Conservation (phyloP, 139 green algal species). For the Nannochloris sp. region DNA sequence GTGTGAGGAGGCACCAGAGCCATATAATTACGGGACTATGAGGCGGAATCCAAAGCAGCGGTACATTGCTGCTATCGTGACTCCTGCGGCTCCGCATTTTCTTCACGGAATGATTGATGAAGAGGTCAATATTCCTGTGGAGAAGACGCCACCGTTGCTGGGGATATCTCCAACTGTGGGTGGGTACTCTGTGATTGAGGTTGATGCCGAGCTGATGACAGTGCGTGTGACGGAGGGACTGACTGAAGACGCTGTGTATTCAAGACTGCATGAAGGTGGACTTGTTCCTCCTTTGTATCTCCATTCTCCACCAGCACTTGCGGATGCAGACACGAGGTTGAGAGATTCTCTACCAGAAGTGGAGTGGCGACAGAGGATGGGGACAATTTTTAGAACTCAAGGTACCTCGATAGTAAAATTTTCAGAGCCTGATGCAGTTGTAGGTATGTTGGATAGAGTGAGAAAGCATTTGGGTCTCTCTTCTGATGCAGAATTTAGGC, state of each 20-base stretch:
- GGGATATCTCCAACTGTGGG: slow-evolving; percentile 22
- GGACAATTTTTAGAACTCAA: slow-evolving; percentile 28
- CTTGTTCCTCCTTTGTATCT: slow-evolving; percentile 45
- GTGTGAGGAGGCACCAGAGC: slow-evolving; percentile 39
- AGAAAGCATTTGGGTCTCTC: slow-evolving; percentile 20
- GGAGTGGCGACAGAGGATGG: slow-evolving; percentile 35
- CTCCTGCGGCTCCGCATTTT: slow-evolving; percentile 47
- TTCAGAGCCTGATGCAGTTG: slow-evolving; percentile 25
- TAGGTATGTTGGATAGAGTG: slow-evolving; percentile 28
- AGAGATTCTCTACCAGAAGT: slow-evolving; percentile 23
- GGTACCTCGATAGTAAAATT: slow-evolving; percentile 28
- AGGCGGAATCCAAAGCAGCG: slow-evolving; percentile 43
- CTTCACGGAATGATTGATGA: slow-evolving; percentile 41
- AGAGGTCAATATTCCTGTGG: slow-evolving; percentile 19
- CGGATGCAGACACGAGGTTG: slow-evolving; percentile 15
- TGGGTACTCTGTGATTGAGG: slow-evolving; percentile 54
- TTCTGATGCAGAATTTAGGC: slow-evolving; percentile 12
- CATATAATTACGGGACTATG: slow-evolving; percentile 32
- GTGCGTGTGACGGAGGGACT: slow-evolving; percentile 45
- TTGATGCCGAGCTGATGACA: slow-evolving; percentile 27
- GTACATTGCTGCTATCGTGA: slow-evolving; percentile 46
- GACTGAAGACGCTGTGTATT: slow-evolving; percentile 55
- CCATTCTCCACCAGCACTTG: slow-evolving; percentile 14
- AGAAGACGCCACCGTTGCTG: slow-evolving; percentile 28
- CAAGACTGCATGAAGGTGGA: slow-evolving; percentile 37